Percentiles rank a stretch among this genome's conserved stretches.
phyloP scores from a whole-genome alignment of 2,329 filamentous ascomycete species.

The Periconia sp. region DNA sequence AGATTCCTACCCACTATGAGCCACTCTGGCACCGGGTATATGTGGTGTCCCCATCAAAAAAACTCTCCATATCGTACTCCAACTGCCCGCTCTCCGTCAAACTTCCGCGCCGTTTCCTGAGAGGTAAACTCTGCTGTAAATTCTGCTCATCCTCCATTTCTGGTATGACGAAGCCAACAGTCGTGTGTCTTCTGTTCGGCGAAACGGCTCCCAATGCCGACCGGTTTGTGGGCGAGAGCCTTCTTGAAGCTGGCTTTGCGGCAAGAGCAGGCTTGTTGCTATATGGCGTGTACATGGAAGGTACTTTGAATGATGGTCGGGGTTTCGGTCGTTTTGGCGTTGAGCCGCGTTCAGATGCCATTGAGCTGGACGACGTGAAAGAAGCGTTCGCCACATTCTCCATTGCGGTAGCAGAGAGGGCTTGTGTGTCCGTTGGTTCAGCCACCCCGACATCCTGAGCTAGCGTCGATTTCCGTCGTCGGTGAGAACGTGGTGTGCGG shows the following conservation, averaged over 20 bases:
- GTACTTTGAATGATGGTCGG: conserved; percentile 27
- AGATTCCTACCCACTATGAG: too few relatives aligned
- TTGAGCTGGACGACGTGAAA: conserved; percentile 22
- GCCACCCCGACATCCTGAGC: conserved; percentile 10
- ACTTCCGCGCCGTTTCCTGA: conserved; percentile 20
- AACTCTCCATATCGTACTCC: conserved; percentile 43
- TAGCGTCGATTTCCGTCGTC: conserved; percentile 25
- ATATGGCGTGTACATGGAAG: conserved; percentile 31
- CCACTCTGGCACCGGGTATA: conserved; percentile 3
- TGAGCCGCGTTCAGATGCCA: conserved; percentile 24
- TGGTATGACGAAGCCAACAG: conserved; percentile 22
- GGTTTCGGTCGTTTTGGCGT: conserved; percentile 46
- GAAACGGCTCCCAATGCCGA: conserved; percentile 34
- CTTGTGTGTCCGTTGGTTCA: conserved; percentile 4
- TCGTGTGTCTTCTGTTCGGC: conserved; percentile 36
- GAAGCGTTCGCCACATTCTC: conserved; percentile 24
- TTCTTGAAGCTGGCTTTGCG: conserved; percentile 16
- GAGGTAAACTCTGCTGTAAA: conserved; percentile 1
- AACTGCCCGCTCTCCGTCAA: conserved; percentile 18
- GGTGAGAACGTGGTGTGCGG: conserved; percentile 16
- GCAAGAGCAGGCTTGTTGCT: conserved; percentile 14
- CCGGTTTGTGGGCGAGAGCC: conserved; percentile 25
- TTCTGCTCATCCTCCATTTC: conserved; percentile 17
- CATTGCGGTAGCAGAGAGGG: conserved; percentile 14
- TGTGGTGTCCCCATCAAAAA: conserved; percentile 44